Conservation (phyloP, 2,329 filamentous ascomycete genomes). For the Seiridium unicorne region DNA sequence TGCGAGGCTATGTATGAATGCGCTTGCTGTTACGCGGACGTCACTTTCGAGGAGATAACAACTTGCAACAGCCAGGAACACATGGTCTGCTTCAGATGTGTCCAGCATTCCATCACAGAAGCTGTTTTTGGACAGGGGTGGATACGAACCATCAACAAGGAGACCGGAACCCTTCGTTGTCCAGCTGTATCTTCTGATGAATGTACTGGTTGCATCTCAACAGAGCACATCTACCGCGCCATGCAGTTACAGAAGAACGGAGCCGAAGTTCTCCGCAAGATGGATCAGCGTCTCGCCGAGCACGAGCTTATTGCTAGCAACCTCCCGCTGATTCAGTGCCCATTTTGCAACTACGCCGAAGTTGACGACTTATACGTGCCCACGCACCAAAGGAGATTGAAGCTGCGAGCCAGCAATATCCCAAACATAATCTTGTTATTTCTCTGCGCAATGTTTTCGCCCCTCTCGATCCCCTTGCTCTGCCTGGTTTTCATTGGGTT, state of each 20-base stretch:
- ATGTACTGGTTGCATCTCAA: slow-evolving; percentile 74
- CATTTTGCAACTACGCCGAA: slow-evolving; percentile 91
- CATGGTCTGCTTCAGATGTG: slow-evolving; percentile 78
- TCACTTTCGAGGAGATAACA: slow-evolving; percentile 71
- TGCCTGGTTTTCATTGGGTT: slow-evolving; percentile 41
- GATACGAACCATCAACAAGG: slow-evolving; percentile 73
- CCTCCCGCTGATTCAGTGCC: slow-evolving; percentile 77
- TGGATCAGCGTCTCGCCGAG: slow-evolving; percentile 77
- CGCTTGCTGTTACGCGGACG: slow-evolving; percentile 73
- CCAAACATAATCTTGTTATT: slow-evolving; percentile 35
- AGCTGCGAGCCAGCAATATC: slow-evolving; percentile 51
- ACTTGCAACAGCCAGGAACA: slow-evolving; percentile 69
- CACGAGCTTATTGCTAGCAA: slow-evolving; percentile 72
- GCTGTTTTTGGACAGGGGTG: slow-evolving; percentile 93
- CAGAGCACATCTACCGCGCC: slow-evolving; percentile 68
- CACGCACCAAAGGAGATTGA: slow-evolving; percentile 50
- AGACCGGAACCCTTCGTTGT: slow-evolving; percentile 74
- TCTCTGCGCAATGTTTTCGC: slow-evolving; percentile 22
- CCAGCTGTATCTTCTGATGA: slow-evolving; percentile 70
- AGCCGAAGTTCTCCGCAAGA: slow-evolving; percentile 67
- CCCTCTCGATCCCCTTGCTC: slow-evolving; percentile 39
- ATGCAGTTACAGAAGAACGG: slow-evolving; percentile 69
- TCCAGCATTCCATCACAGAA: slow-evolving; percentile 78
- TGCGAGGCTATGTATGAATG: slow-evolving; percentile 64
- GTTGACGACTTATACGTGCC: slow-evolving; percentile 74